Percentiles rank a stretch among this genome's conserved stretches.
phyloP scores from a whole-genome alignment of 257 asterid genomes.

The Knoxia roxburghii region DNA sequence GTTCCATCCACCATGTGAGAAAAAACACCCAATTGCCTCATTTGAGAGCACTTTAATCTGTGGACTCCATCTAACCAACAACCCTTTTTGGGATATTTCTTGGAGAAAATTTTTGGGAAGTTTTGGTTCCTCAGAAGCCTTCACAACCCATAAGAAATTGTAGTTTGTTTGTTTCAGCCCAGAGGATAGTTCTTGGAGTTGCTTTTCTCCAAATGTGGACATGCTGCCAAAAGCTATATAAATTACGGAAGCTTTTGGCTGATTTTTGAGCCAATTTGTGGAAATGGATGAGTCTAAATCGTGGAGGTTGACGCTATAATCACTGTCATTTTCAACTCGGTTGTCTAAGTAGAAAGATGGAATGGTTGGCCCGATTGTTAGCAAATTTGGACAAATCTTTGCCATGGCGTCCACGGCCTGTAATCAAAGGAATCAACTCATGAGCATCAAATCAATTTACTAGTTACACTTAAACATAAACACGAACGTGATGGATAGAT shows the following conservation, averaged over 20 bases:
- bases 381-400: conserved; percentile 29
- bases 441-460: too few relatives aligned
- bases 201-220: conserved; percentile 37
- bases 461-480: too few relatives aligned
- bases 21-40: conserved; percentile 59
- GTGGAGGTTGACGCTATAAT: conserved; percentile 47
- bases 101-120: conserved; percentile 30
- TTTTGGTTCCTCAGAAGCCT: conserved; percentile 31
- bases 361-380: conserved; percentile 69
- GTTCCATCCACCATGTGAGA: conserved; percentile 84
- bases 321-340: conserved; percentile 37
- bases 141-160: conserved; percentile 59
- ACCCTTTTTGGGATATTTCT: conserved; percentile 21
- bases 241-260: conserved; percentile 53
- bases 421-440: background rate
- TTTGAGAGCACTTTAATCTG: conserved; percentile 48
- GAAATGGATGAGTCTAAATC: conserved; percentile 29
- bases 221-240: conserved; percentile 81
- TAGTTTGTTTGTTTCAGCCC: conserved; percentile 33
- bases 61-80: conserved; percentile 59
- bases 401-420: conserved; percentile 58
- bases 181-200: conserved; percentile 56
- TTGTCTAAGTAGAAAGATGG: conserved; percentile 68
- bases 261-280: conserved; percentile 46
- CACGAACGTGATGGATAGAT: too few relatives aligned